Conservation (phyloP, 2,329 filamentous ascomycete species). For the Aspergillus clavatus region DNA sequence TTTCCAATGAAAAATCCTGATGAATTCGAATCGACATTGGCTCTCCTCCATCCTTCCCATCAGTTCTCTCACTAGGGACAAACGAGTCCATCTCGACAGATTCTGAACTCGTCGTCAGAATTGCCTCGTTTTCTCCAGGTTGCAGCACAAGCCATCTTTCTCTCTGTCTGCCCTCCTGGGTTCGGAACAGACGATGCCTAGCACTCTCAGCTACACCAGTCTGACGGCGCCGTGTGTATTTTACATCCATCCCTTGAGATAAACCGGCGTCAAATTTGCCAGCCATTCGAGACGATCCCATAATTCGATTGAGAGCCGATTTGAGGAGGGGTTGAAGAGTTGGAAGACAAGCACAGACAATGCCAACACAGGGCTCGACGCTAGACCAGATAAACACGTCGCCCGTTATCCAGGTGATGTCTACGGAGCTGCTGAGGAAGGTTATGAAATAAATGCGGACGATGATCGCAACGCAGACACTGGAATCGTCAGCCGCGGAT, state of each 20-base stretch:
- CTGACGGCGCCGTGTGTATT: neutral
- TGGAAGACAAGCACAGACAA: conserved; percentile 19
- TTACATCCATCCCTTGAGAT: neutral
- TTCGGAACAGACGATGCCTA: neutral
- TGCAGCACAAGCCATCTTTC: neutral
- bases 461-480: conserved; percentile 17
- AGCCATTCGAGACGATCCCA: neutral
- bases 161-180: neutral
- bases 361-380: conserved; percentile 20
- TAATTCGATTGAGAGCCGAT: neutral
- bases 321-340: conserved; percentile 12
- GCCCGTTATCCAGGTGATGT: conserved; percentile 17
- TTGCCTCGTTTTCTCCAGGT: neutral
- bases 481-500: neutral
- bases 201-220: neutral
- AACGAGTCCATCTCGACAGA: neutral
- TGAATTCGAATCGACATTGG: neutral
- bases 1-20: neutral
- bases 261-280: neutral
- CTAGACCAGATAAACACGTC: conserved; percentile 19
- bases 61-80: neutral
- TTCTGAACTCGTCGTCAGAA: neutral
- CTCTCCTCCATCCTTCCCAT: neutral
- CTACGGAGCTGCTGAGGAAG: conserved; percentile 9
- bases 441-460: conserved; percentile 16